phyloP scores from a whole-genome alignment of 306 rosid species.

The Acacia confusa region DNA sequence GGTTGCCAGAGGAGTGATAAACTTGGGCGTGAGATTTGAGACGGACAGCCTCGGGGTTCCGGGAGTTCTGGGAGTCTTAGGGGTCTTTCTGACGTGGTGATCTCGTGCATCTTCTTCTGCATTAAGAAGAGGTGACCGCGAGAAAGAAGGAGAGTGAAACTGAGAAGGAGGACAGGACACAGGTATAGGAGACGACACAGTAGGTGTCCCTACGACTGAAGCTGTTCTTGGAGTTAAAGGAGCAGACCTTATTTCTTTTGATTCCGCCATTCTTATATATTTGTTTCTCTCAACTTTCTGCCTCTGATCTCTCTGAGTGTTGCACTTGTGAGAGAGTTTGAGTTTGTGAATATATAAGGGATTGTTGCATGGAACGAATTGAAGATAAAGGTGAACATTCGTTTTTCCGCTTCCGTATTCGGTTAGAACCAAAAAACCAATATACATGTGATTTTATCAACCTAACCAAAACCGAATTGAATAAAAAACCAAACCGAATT shows the following conservation, averaged over 20 bases:
- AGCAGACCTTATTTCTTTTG: conserved; percentile 8
- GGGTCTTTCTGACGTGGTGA: background rate
- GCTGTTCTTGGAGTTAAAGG: background rate
- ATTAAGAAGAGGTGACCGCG: background rate
- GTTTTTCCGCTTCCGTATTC: too few species aligned
- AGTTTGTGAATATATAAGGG: background rate
- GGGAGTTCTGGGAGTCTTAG: background rate
- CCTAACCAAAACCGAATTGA: too few species aligned
- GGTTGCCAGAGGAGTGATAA: background rate
- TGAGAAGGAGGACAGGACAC: conserved; percentile 15
- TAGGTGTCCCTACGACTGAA: background rate
- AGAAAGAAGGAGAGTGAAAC: conserved; percentile 9
- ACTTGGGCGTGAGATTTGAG: background rate
- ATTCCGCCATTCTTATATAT: background rate
- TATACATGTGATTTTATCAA: too few species aligned
- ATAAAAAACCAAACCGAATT: too few species aligned
- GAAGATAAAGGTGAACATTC: too few species aligned
- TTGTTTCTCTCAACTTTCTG: background rate
- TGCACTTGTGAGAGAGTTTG: background rate
- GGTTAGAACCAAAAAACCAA: too few species aligned
- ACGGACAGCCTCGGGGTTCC: background rate
- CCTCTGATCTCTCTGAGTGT: background rate
- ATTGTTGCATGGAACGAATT: background rate
- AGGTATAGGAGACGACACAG: background rate
- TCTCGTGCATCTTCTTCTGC: background rate